Conservation (phyloP, 495 filamentous ascomycete species). For the Penicillium salamii region DNA sequence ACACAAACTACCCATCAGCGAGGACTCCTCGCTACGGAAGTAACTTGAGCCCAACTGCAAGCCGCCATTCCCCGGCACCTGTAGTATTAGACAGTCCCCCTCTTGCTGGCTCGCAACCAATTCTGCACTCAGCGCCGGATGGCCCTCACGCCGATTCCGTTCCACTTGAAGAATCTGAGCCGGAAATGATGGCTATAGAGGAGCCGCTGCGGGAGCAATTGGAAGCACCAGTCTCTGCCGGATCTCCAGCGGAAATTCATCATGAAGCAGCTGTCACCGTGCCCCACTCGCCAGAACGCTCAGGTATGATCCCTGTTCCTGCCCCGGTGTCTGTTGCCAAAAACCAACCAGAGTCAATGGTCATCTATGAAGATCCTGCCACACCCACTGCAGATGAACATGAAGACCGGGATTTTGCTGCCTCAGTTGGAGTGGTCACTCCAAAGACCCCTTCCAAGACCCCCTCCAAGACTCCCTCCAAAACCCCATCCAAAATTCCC, state of each 20-base stretch:
- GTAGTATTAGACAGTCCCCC: constrained; percentile 27
- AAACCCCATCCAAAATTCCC: not conserved
- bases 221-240: not conserved
- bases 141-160: constrained; percentile 5
- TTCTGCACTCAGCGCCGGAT: not conserved
- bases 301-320: not conserved
- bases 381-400: constrained; percentile 16
- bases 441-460: constrained; percentile 11
- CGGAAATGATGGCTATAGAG: constrained; percentile 13
- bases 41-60: constrained; percentile 56
- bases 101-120: constrained; percentile 16
- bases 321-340: constrained; percentile 11
- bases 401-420: not conserved
- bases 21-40: constrained; percentile 30
- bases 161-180: constrained; percentile 14
- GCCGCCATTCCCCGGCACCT: constrained; percentile 47
- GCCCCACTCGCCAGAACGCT: not conserved
- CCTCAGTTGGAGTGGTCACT: constrained; percentile 8
- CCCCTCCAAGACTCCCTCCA: not conserved
- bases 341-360: constrained; percentile 23
- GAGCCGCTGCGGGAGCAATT: not conserved
- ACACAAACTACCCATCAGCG: constrained; percentile 14
- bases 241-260: constrained; percentile 4
- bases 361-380: constrained; percentile 46
- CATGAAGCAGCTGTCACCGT: not conserved